Conservation (phyloP, 148 eudicot genomes). For the Dianthus caryophyllus region DNA sequence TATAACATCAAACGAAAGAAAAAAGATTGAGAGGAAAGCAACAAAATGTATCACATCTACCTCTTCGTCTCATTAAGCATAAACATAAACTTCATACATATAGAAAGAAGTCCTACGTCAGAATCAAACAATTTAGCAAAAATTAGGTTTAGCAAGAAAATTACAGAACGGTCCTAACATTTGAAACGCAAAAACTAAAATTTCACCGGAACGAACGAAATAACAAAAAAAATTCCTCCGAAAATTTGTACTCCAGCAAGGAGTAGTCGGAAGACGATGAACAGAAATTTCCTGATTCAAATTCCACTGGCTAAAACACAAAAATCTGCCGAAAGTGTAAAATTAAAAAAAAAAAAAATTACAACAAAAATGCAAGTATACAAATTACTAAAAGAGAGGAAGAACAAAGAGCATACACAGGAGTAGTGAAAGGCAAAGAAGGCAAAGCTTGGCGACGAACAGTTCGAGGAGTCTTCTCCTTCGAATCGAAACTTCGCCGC, state of each 20-base stretch:
- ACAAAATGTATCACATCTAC: too few relatives aligned
- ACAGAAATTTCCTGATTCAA: too few relatives aligned
- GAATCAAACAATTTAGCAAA: not conserved
- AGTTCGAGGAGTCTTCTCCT: slow-evolving; percentile 25
- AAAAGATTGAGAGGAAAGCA: too few relatives aligned
- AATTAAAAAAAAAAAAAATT: not conserved
- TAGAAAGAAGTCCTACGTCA: not conserved
- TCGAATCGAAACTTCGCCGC: slow-evolving; percentile 34
- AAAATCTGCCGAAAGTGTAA: too few relatives aligned
- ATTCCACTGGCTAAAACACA: too few relatives aligned
- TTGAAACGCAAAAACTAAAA: not conserved
- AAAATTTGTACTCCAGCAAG: too few relatives aligned
- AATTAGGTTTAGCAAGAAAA: not conserved
- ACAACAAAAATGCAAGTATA: not conserved
- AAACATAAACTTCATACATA: not conserved
- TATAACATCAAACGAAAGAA: too few relatives aligned
- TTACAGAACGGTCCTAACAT: not conserved
- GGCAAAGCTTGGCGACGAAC: slow-evolving; percentile 49
- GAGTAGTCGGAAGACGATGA: too few relatives aligned
- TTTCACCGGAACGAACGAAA: too few relatives aligned
- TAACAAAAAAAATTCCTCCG: too few relatives aligned
- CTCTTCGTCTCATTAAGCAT: not conserved
- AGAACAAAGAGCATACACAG: slow-evolving; percentile 30
- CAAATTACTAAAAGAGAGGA: not conserved
- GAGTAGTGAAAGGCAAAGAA: slow-evolving; percentile 59